Conservation (phyloP, 306 rosid genomes). For the Gastrolobium villosum region DNA sequence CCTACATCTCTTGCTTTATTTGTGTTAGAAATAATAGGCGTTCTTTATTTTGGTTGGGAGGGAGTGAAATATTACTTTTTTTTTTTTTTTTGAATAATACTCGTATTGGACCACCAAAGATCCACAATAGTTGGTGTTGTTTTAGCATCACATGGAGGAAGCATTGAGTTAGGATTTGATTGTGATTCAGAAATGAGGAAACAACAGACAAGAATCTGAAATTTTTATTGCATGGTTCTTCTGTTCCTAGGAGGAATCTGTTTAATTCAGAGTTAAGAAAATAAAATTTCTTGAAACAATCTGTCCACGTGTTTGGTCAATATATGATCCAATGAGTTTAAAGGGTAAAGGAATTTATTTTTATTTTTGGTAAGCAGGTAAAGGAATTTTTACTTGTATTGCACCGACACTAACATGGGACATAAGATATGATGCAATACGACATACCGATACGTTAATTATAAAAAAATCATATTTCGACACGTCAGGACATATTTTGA, state of each 20-base stretch:
- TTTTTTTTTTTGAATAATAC: not conserved
- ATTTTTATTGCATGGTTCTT: constrained; percentile 57
- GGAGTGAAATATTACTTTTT: not conserved
- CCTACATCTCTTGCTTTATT: not conserved
- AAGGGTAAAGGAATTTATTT: constrained; percentile 17
- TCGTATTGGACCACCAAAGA: constrained; percentile 36
- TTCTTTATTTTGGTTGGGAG: constrained; percentile 10
- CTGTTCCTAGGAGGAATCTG: constrained; percentile 43
- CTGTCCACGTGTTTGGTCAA: constrained; percentile 52
- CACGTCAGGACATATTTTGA: too few relatives aligned
- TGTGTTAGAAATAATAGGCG: not conserved
- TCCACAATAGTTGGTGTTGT: constrained; percentile 51
- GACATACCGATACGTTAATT: too few relatives aligned
- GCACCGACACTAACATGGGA: too few relatives aligned
- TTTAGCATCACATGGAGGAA: constrained; percentile 62
- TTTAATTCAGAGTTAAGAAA: constrained; percentile 27
- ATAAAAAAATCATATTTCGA: too few relatives aligned
- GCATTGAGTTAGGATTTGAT: constrained; percentile 43
- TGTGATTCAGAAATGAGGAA: constrained; percentile 53
- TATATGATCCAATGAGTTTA: constrained; percentile 42
- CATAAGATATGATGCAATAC: too few relatives aligned
- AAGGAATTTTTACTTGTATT: too few relatives aligned
- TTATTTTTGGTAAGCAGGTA: too few relatives aligned
- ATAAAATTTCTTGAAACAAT: constrained; percentile 29
- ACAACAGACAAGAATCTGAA: constrained; percentile 64